Evolutionary conservation across 768 basidiomycete species (phyloP).

Genomic region (Epithele typhae): DNA sequence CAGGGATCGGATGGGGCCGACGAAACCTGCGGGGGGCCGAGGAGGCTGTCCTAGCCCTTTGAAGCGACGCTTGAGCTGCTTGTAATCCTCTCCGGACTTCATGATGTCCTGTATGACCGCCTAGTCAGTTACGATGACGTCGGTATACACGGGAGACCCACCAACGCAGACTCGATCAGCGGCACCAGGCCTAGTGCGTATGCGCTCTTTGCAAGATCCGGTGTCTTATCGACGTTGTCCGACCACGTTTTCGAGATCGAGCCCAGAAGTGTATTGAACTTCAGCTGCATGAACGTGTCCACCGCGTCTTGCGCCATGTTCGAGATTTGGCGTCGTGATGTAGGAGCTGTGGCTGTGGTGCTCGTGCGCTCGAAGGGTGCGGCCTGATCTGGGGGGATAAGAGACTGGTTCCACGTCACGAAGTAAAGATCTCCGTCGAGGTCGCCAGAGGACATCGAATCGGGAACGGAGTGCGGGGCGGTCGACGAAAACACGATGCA

Average conservation of each 20-base stretch:
- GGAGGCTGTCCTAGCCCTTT: neutral
- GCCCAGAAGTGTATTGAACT: conserved; percentile 8
- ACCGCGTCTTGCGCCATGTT: conserved; percentile 6
- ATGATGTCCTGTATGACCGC: conserved; percentile 11
- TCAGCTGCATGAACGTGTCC: conserved; percentile 11
- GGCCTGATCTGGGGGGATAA: neutral
- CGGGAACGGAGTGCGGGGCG: conserved; percentile 10
- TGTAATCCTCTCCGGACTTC: conserved; percentile 13
- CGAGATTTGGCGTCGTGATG: neutral
- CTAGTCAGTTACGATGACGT: too few relatives aligned
- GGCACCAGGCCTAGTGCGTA: conserved; percentile 4
- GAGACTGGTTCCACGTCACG: conserved; percentile 11
- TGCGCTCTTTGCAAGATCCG: conserved; percentile 5
- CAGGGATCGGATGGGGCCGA: conserved; percentile 8
- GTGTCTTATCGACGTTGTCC: conserved; percentile 3
- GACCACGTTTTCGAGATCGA: conserved; percentile 11
- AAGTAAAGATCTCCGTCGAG: conserved; percentile 17
- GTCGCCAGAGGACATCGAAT: conserved; percentile 14
- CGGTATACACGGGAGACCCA: neutral
- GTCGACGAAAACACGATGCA: conserved; percentile 16
- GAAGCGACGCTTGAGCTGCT: conserved; percentile 1
- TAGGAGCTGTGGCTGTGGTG: neutral
- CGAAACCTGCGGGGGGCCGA: neutral
- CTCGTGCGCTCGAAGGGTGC: neutral
- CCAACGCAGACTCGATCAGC: conserved; percentile 12